Evolutionary conservation across 352 stramenopile species (phyloP).

Genomic region (Blastocystis sp.): DNA sequence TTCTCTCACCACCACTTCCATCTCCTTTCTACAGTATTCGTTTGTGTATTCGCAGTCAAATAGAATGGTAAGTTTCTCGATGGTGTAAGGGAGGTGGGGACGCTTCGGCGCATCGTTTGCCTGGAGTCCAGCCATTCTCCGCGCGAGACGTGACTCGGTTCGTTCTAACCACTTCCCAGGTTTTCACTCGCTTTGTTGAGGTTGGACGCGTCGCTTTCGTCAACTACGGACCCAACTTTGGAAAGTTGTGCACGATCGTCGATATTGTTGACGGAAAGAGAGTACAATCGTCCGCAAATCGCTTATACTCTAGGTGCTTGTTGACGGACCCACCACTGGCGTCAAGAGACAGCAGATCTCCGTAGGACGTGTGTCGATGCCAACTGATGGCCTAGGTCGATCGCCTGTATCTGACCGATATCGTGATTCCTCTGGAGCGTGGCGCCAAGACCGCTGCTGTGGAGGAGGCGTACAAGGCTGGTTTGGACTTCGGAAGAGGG

Average conservation of each 20-base stretch:
- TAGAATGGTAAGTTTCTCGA: slow-evolving; percentile 29
- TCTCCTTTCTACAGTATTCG: slow-evolving; percentile 36
- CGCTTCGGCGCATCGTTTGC: no score
- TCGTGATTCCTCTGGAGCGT: slow-evolving; percentile 27
- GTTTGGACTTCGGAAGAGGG: not conserved
- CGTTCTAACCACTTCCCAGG: slow-evolving; percentile 11
- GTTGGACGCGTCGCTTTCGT: slow-evolving; percentile 94
- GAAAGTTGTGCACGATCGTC: slow-evolving; percentile 96
- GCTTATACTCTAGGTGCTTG: slow-evolving; percentile 64
- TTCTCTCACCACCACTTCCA: slow-evolving; percentile 8
- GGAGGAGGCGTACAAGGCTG: slow-evolving; percentile 29
- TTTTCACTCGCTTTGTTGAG: slow-evolving; percentile 95
- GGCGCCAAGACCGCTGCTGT: not conserved
- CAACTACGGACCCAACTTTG: slow-evolving; percentile 91
- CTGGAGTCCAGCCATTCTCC: not conserved
- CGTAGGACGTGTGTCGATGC: not conserved
- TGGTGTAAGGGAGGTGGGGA: not conserved
- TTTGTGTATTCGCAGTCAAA: slow-evolving; percentile 28
- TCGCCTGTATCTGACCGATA: slow-evolving; percentile 45
- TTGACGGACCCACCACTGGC: slow-evolving; percentile 88
- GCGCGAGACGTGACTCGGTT: not conserved
- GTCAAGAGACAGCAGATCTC: slow-evolving; percentile 93
- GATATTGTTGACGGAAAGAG: slow-evolving; percentile 98
- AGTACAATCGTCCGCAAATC: slow-evolving; percentile 30
- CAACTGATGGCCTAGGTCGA: not conserved